Evolutionary conservation across 768 basidiomycete species (phyloP).

Genomic region (Macrolepiota albuminosa): DNA sequence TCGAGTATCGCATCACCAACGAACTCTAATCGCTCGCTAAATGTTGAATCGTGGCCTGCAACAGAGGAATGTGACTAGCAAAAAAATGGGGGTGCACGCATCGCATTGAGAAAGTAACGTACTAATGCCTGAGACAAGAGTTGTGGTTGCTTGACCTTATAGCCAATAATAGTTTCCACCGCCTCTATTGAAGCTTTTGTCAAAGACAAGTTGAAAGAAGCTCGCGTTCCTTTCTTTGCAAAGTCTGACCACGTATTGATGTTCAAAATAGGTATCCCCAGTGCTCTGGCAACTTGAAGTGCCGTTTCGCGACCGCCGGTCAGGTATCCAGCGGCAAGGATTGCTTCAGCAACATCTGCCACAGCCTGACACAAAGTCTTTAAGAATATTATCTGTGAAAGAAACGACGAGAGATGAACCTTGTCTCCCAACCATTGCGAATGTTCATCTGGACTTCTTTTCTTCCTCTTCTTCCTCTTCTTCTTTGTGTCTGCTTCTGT

Average conservation of each 20-base stretch:
- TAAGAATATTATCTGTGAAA: slow-evolving; percentile 1
- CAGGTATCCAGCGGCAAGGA: slow-evolving; percentile 78
- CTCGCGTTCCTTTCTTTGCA: slow-evolving; percentile 39
- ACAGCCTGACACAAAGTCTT: slow-evolving; percentile 44
- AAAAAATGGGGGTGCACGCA: neutral
- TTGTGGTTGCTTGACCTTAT: slow-evolving; percentile 55
- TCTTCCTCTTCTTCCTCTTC: slow-evolving; percentile 32
- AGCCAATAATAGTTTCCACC: slow-evolving; percentile 62
- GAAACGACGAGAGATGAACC: slow-evolving; percentile 31
- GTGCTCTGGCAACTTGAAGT: slow-evolving; percentile 55
- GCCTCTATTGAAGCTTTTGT: slow-evolving; percentile 44
- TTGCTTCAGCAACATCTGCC: slow-evolving; percentile 82
- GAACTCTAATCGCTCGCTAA: slow-evolving; percentile 79
- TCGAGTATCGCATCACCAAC: slow-evolving; percentile 85
- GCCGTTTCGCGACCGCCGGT: slow-evolving; percentile 68
- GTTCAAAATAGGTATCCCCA: slow-evolving; percentile 61
- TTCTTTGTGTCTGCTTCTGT: slow-evolving; percentile 17
- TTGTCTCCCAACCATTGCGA: slow-evolving; percentile 70
- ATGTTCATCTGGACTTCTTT: slow-evolving; percentile 26
- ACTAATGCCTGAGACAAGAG: slow-evolving; percentile 74
- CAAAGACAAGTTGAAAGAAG: slow-evolving; percentile 40
- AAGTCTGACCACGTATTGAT: slow-evolving; percentile 75
- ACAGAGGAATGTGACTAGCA: slow-evolving; percentile 66
- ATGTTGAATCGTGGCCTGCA: slow-evolving; percentile 48
- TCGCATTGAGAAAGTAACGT: slow-evolving; percentile 16